phyloP scores from a whole-genome alignment of 2,329 filamentous ascomycete genomes.

The Colletotrichum musae region DNA sequence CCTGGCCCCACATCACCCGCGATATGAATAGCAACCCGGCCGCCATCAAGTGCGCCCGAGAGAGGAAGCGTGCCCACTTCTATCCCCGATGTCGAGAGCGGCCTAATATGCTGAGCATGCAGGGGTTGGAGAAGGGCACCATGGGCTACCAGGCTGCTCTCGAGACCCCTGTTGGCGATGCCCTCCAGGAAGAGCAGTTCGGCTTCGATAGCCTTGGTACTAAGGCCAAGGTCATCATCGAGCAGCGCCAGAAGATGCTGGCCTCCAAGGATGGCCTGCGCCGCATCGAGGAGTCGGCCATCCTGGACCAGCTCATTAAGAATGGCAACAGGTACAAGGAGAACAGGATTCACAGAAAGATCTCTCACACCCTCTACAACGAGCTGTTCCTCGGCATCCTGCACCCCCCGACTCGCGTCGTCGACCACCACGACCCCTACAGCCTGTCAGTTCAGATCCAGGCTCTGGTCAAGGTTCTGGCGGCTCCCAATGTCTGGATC shows the following conservation, averaged over 20 bases:
- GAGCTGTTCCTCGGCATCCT: conserved; percentile 74
- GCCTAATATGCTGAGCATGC: conserved; percentile 81
- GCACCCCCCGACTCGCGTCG: conserved; percentile 68
- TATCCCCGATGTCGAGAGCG: conserved; percentile 72
- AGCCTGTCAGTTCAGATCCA: conserved; percentile 80
- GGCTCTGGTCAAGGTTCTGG: conserved; percentile 76
- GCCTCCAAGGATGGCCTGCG: conserved; percentile 68
- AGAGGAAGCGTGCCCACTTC: conserved; percentile 68
- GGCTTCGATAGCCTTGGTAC: conserved; percentile 70
- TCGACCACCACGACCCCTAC: conserved; percentile 71
- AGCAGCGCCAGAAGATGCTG: conserved; percentile 71
- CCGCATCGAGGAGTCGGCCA: conserved; percentile 68
- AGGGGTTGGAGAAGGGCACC: conserved; percentile 79
- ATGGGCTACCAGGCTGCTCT: conserved; percentile 79
- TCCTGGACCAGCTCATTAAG: conserved; percentile 72
- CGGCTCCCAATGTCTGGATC: conserved; percentile 77
- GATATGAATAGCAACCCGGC: conserved; percentile 63
- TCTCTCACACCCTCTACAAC: conserved; percentile 67
- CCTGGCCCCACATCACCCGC: conserved; percentile 73
- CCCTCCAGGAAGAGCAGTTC: conserved; percentile 73
- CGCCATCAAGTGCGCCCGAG: conserved; percentile 57
- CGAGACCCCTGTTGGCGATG: conserved; percentile 75
- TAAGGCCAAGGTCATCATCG: conserved; percentile 68
- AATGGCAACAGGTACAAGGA: conserved; percentile 70
- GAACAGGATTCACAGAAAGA: conserved; percentile 64